Conservation (phyloP, 78 protist species). For the Planoprotostelium fungivorum region DNA sequence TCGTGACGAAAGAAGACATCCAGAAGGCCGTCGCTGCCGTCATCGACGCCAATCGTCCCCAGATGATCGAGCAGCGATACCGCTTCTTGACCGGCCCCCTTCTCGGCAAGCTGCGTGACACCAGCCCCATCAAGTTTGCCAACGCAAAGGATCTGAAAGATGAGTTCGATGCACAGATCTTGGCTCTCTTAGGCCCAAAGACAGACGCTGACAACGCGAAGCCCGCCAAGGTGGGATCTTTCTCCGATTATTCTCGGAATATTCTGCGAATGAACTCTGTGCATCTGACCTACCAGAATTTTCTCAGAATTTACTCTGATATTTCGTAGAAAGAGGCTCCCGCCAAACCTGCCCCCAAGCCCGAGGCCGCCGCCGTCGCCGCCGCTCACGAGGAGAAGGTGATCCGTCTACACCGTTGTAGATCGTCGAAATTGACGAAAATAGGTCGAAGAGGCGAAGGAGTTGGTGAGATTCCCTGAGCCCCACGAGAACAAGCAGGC, state of each 20-base stretch:
- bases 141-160: conserved; percentile 38
- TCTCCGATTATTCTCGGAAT: background rate
- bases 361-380: background rate
- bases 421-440: background rate
- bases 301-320: background rate
- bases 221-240: conserved; percentile 13
- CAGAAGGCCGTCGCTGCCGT: conserved; percentile 15
- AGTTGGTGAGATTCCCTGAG: conserved; percentile 38
- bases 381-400: conserved; percentile 3
- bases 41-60: conserved; percentile 1
- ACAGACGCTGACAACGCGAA: conserved; percentile 42
- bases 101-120: conserved; percentile 15
- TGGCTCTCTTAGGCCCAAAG: conserved; percentile 48
- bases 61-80: conserved; percentile 14
- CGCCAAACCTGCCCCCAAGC: background rate
- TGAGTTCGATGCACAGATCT: conserved; percentile 41
- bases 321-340: background rate
- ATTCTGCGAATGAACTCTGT: no score
- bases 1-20: conserved; percentile 46
- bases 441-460: background rate
- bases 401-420: background rate
- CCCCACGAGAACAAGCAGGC: conserved; percentile 59
- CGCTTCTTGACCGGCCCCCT: conserved; percentile 19
- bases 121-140: conserved; percentile 34
- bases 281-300: no score